Evolutionary conservation across 495 filamentous ascomycete genomes (phyloP), one percentile per base, ranked within the genome.

Genomic region (Pyrenula aspistea): DNA sequence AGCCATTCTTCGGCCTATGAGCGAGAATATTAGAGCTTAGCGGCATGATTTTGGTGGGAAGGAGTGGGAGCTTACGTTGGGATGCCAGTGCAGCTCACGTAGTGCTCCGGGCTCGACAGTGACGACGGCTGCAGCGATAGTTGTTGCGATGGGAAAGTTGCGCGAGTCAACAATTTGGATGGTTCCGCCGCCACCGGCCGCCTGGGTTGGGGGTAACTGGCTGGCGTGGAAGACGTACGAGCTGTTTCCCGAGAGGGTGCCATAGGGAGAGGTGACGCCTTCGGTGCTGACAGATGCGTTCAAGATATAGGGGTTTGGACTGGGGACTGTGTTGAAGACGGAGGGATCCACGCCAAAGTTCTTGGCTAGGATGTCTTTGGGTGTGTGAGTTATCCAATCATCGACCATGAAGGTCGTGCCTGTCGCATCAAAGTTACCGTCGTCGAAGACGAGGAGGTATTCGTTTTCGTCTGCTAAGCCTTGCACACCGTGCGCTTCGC

Each of bases 71-170:
- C 73, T 66, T 63, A 81, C 80, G 59, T 81, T 85, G n/a, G 82
- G 81, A 67, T 84, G 81, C 83, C 81, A 85, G 61, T 85, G 83
- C 54, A 86, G 66, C 68, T 86, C 82, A 42, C 83, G 71, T 49
- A 86, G 63, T 12, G 73, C 82, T 53, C 72, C 74, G 0, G 84
- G 83, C 66, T 84, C 70, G 21, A 86, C 71, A 22, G 74, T 76
- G 1, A 85, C 79, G 51, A 84, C 70, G 0, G 80, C 74, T 0
- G 83, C 79, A 15, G 83, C 83, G 53, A 86, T 76, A 0, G 79
- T 85, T 49, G 72, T 79, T 22, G 77, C 71, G 23, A 79, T 73
- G 0, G 79, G 79, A 57, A 86, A 87, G 50, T 83, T 85, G 25
- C 68, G 75, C 0, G 75, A 81, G 58, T 86, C 83, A 48, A 86